Percentiles rank a stretch among this genome's conserved stretches.
These are phyloP conservation scores for Capsella rubella DNA, from an alignment of 441 rosid species.

Conservation along the genomic window DNA sequence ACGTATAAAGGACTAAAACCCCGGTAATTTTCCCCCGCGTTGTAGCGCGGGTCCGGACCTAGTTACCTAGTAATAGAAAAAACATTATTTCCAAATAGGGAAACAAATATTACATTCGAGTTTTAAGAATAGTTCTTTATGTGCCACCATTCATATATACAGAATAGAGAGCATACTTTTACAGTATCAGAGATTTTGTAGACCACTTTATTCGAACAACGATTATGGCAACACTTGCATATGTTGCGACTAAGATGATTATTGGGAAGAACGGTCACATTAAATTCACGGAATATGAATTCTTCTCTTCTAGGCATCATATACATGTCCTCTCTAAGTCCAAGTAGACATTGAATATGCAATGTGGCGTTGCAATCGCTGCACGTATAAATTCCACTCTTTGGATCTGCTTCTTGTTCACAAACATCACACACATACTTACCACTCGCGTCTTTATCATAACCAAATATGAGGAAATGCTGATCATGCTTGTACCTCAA, in stretches of 20 bases:
- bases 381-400: background rate
- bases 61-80: no score
- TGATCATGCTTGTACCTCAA: conserved; percentile 25
- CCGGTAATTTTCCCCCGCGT: no score
- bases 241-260: conserved; percentile 7
- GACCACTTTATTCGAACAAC: background rate
- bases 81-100: no score
- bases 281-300: background rate
- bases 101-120: no score
- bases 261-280: background rate
- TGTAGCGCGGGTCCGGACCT: no score
- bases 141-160: no score
- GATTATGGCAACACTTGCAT: background rate
- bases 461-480: conserved; percentile 12
- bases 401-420: background rate
- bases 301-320: background rate
- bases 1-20: no score
- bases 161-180: background rate
- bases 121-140: no score
- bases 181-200: background rate
- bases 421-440: conserved; percentile 16
- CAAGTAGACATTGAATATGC: conserved; percentile 21
- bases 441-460: background rate
- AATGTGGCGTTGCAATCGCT: conserved; percentile 2
- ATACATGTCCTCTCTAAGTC: background rate